Percentiles rank a stretch among this genome's conserved stretches.
Conservation (phyloP, 768 basidiomycete species). For the Paxillus involutus region DNA sequence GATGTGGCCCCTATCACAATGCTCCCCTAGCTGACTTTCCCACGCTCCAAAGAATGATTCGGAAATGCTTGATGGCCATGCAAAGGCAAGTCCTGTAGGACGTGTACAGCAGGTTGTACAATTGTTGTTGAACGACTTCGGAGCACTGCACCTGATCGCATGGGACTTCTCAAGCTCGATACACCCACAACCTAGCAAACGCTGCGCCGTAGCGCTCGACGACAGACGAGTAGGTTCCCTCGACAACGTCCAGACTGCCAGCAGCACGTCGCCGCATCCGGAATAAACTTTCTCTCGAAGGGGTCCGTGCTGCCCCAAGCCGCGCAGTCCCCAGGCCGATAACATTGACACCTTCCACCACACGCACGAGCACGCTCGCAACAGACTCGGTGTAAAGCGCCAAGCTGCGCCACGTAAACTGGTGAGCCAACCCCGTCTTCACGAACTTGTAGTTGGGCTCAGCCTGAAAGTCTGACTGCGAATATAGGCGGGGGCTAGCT, state of each 20-base stretch:
- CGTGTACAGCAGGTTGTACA: too few relatives aligned
- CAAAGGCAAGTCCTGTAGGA: too few relatives aligned
- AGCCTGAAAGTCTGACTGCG: constrained; percentile 62
- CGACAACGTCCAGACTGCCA: constrained; percentile 56
- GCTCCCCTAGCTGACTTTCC: too few relatives aligned
- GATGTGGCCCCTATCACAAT: too few relatives aligned
- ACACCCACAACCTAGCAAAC: constrained; percentile 46
- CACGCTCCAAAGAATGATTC: too few relatives aligned
- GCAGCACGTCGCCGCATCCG: constrained; percentile 42
- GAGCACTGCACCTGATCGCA: too few relatives aligned
- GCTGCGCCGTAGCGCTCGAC: constrained; percentile 51
- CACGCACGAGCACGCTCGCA: constrained; percentile 54
- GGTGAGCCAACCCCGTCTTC: constrained; percentile 61
- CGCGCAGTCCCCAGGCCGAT: constrained; percentile 56
- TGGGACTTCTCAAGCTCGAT: constrained; percentile 45
- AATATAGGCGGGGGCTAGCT: constrained; percentile 50
- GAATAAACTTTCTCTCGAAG: constrained; percentile 22
- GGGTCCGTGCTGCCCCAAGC: constrained; percentile 15
- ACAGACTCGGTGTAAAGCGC: constrained; percentile 64
- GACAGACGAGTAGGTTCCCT: constrained; percentile 51
- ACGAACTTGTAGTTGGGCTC: constrained; percentile 86
- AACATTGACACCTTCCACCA: constrained; percentile 56
- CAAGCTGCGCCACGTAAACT: constrained; percentile 65
- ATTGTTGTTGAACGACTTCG: too few relatives aligned
- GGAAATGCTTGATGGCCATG: too few relatives aligned